Conservation (phyloP, 768 basidiomycete species). For the Tulasnella sp. region DNA sequence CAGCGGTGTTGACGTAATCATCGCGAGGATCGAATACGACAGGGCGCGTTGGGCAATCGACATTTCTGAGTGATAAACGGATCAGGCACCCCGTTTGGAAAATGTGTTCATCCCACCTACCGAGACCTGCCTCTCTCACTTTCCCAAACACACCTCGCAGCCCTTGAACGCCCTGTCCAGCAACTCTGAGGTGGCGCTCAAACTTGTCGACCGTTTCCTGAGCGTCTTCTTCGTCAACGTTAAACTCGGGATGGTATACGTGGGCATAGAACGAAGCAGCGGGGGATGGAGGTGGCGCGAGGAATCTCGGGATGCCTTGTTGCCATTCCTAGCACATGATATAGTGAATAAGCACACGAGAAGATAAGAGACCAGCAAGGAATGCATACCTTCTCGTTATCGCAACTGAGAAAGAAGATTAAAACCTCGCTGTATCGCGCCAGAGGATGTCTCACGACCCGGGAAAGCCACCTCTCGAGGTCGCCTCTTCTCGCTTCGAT, state of each 20-base stretch:
- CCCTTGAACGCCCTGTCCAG: slow-evolving; percentile 56
- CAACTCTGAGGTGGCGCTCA: slow-evolving; percentile 48
- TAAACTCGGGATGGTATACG: slow-evolving; percentile 77
- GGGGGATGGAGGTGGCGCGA: slow-evolving; percentile 43
- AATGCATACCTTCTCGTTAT: slow-evolving; percentile 53
- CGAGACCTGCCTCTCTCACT: slow-evolving; percentile 53
- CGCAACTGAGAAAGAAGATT: slow-evolving; percentile 66
- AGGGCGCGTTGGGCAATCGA: slow-evolving; percentile 61
- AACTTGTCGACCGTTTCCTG: slow-evolving; percentile 47
- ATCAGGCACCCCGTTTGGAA: not conserved
- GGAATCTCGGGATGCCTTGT: slow-evolving; percentile 36
- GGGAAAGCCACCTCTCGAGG: slow-evolving; percentile 62
- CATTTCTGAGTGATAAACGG: slow-evolving; percentile 43
- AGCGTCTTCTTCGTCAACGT: slow-evolving; percentile 64
- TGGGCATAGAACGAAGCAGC: slow-evolving; percentile 65
- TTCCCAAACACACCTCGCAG: slow-evolving; percentile 50
- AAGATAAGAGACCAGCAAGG: not conserved
- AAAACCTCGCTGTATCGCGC: slow-evolving; percentile 67
- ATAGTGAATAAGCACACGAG: not conserved
- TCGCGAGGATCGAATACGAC: slow-evolving; percentile 57
- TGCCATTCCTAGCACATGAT: slow-evolving; percentile 50
- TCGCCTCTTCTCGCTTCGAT: slow-evolving; percentile 73
- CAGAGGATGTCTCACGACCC: slow-evolving; percentile 61
- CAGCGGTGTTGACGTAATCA: slow-evolving; percentile 58
- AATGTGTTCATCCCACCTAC: slow-evolving; percentile 29